phyloP scores from a whole-genome alignment of 164 flowering plant species.

The Vitis labrusca region DNA sequence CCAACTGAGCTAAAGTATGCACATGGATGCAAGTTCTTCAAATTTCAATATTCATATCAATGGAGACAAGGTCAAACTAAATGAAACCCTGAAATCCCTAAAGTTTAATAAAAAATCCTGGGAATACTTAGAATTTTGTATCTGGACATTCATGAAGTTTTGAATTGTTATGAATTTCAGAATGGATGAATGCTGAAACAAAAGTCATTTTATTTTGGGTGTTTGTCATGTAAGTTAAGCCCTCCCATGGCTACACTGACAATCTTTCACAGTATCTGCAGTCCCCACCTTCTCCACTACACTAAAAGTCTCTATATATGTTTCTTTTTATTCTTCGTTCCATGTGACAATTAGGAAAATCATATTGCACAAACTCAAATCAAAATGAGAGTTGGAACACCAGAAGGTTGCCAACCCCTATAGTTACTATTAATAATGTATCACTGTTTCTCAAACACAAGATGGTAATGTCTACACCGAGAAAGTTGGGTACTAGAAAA shows the following conservation, averaged over 20 bases:
- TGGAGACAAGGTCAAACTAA: neutral
- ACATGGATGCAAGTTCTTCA: slow-evolving; percentile 3
- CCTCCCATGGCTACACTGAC: neutral
- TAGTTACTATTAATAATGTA: neutral
- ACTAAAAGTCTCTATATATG: neutral
- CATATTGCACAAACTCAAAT: neutral
- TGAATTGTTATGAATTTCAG: neutral
- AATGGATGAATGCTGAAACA: neutral
- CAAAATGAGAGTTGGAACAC: neutral
- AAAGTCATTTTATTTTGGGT: no score
- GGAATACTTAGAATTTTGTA: neutral
- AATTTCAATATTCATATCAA: neutral
- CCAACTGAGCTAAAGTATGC: slow-evolving; percentile 6
- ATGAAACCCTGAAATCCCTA: neutral
- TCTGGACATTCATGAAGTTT: neutral
- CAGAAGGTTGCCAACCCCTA: neutral
- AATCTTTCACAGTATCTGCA: neutral
- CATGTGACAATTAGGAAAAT: neutral
- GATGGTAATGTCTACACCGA: neutral
- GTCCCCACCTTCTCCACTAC: neutral
- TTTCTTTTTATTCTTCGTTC: neutral
- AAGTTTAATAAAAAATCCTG: neutral
- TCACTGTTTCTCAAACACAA: neutral
- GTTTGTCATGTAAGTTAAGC: neutral
- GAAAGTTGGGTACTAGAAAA: neutral